Conservation (phyloP, 139 green algal species). For the Chlamydomonas eustigma region DNA sequence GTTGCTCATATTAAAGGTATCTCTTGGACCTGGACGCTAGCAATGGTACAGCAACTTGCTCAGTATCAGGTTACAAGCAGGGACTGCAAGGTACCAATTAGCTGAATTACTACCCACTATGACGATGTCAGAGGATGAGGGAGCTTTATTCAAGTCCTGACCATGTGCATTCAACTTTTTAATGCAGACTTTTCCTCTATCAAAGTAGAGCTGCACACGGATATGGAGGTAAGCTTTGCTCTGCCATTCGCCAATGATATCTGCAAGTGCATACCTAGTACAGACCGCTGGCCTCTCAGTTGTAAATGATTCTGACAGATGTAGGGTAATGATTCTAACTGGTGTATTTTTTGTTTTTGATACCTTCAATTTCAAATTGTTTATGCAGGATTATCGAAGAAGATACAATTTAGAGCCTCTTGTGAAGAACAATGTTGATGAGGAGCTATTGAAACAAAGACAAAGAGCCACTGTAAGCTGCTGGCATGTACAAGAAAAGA, state of each 20-base stretch:
- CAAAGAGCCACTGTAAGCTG: conserved; percentile 7
- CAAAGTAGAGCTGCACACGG: conserved; percentile 25
- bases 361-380: too few relatives aligned
- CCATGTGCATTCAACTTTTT: too few relatives aligned
- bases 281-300: too few relatives aligned
- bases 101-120: too few relatives aligned
- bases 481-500: background rate
- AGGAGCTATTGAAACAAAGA: conserved; percentile 43
- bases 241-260: too few relatives aligned
- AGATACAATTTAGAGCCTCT: conserved; percentile 71
- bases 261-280: too few relatives aligned
- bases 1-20: conserved; percentile 19
- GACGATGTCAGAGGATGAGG: too few relatives aligned
- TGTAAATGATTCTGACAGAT: too few relatives aligned
- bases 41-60: conserved; percentile 34
- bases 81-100: conserved; percentile 44
- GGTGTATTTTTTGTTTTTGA: too few relatives aligned
- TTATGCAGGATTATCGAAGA: conserved; percentile 56
- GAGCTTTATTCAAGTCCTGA: too few relatives aligned
- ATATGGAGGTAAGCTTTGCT: conserved; percentile 38
- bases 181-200: conserved; percentile 26
- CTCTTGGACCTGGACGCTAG: conserved; percentile 42
- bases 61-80: conserved; percentile 38
- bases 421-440: conserved; percentile 51
- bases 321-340: too few relatives aligned